These are phyloP conservation scores for Brasilioporus rufonigricans DNA, from an alignment of 768 basidiomycete genomes.

Conservation along the genomic window DNA sequence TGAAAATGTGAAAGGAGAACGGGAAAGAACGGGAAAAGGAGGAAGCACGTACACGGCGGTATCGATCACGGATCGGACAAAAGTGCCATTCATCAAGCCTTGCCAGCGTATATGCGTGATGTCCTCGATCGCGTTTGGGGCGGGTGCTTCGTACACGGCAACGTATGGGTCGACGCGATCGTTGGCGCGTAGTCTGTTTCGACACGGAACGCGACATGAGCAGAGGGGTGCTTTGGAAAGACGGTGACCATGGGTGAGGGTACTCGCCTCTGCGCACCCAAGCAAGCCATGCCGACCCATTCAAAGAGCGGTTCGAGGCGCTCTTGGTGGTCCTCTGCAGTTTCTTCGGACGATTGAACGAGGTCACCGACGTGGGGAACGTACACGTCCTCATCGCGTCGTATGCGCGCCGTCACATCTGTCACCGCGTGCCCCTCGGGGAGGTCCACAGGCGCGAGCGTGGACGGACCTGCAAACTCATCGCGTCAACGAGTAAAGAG, in stretches of 20 bases:
- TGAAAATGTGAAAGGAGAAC: neutral
- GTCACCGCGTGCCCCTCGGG: neutral
- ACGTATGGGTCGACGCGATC: slow-evolving; percentile 71
- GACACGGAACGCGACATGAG: no score
- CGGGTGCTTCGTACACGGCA: slow-evolving; percentile 59
- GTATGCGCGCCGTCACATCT: slow-evolving; percentile 23
- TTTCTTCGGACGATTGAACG: slow-evolving; percentile 29
- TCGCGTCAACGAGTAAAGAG: neutral
- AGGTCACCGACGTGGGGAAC: slow-evolving; percentile 39
- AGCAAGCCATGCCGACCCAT: slow-evolving; percentile 69
- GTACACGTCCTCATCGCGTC: slow-evolving; percentile 33
- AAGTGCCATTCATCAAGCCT: slow-evolving; percentile 52
- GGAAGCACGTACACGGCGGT: slow-evolving; percentile 32
- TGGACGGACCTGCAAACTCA: neutral
- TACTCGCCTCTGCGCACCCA: slow-evolving; percentile 62
- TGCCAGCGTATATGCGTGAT: slow-evolving; percentile 58
- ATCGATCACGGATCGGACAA: slow-evolving; percentile 54
- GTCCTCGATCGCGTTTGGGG: slow-evolving; percentile 41
- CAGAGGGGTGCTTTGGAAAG: no score
- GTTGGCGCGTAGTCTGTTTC: slow-evolving; percentile 55
- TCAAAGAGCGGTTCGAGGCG: slow-evolving; percentile 53
- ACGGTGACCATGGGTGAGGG: no score
- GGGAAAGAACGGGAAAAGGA: no score
- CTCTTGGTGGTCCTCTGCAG: slow-evolving; percentile 50
- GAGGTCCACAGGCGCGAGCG: neutral